A percentile compares a stretch with the other conserved stretches of the same genome.
phyloP scores from a whole-genome alignment of 345 rosid species.

The Moringa oleifera region DNA sequence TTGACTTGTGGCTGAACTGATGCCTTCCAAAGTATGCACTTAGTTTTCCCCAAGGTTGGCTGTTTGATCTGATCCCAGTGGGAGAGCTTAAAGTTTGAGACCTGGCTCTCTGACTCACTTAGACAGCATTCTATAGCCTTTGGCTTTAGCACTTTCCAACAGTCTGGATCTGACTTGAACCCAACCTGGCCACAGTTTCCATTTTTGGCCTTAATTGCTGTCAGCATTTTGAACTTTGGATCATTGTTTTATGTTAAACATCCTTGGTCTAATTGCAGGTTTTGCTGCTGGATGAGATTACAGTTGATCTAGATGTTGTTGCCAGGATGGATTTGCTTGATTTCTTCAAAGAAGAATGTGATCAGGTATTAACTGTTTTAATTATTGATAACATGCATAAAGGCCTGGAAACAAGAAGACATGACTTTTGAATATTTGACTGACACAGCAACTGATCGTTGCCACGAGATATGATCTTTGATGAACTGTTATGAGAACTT shows the following conservation, averaged over 20 bases:
- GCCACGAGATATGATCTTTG: too few relatives aligned
- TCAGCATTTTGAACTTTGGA: too few relatives aligned
- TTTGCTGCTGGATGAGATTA: constrained; percentile 85
- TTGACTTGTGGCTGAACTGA: too few relatives aligned
- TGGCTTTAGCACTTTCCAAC: not conserved
- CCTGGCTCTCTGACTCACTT: too few relatives aligned
- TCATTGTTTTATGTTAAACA: not conserved
- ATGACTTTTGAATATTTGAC: not conserved
- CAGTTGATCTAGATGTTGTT: constrained; percentile 94
- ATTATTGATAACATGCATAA: not conserved
- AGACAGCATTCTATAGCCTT: too few relatives aligned
- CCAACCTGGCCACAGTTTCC: not conserved
- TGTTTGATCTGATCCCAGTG: too few relatives aligned
- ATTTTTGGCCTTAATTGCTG: not conserved
- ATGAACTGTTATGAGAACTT: too few relatives aligned
- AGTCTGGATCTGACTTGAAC: not conserved
- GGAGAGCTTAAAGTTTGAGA: too few relatives aligned
- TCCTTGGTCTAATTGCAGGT: constrained; percentile 41
- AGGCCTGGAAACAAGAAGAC: constrained; percentile 1
- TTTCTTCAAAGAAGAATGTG: constrained; percentile 89
- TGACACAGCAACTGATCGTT: not conserved
- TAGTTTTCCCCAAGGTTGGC: too few relatives aligned
- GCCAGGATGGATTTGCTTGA: constrained; percentile 90
- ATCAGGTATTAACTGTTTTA: constrained; percentile 42
- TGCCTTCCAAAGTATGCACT: too few relatives aligned